phyloP scores from a whole-genome alignment of 73 alveolate species.

The Paramecium sonneborni region DNA sequence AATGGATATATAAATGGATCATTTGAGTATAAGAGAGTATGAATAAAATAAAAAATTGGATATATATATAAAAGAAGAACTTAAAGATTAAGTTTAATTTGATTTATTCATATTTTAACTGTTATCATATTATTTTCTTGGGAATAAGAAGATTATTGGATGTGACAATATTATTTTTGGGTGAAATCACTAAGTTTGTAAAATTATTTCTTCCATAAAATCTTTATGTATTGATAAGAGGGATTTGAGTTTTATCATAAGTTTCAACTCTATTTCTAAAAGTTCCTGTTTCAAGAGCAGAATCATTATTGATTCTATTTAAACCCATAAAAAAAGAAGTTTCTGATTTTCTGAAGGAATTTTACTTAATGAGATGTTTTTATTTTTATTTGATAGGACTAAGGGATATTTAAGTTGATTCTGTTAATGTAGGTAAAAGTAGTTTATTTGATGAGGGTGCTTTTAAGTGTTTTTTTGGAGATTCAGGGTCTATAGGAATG shows the following conservation, averaged over 20 bases:
- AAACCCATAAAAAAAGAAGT: constrained; percentile 27
- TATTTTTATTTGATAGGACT: constrained; percentile 6
- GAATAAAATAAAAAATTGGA: neutral
- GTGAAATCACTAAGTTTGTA: neutral
- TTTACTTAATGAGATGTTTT: neutral
- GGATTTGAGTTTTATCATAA: neutral
- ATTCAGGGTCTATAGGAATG: neutral
- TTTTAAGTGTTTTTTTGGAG: neutral
- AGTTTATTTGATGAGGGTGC: neutral
- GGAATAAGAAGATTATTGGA: neutral
- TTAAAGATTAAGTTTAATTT: neutral
- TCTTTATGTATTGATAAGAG: neutral
- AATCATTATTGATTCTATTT: neutral
- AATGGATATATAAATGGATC: neutral
- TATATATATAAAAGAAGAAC: neutral
- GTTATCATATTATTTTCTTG: constrained; percentile 17
- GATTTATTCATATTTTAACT: neutral
- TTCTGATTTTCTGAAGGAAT: neutral
- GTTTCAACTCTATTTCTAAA: neutral
- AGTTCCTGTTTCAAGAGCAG: neutral
- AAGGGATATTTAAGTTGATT: neutral
- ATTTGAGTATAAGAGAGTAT: neutral
- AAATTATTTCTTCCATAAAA: neutral
- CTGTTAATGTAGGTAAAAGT: neutral
- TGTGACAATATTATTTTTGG: neutral